Evolutionary conservation across 1,284 basidiomycete genomes (phyloP).

Genomic region (Apiotrichum sp.): DNA sequence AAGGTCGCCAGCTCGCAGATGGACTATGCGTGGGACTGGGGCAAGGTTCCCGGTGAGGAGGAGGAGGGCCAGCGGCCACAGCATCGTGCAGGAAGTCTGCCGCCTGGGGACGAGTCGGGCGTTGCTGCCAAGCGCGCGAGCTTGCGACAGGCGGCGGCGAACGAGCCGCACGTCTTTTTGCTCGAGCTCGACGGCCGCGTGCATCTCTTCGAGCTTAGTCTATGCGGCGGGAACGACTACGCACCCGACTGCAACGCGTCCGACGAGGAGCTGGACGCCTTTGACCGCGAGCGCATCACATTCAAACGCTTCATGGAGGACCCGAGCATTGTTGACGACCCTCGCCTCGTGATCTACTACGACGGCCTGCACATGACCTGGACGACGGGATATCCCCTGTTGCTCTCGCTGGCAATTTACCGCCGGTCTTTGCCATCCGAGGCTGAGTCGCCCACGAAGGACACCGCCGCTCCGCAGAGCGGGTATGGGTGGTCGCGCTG

Average conservation of each 20-base stretch:
- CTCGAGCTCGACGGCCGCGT: constrained; percentile 43
- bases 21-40: constrained; percentile 47
- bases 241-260: constrained; percentile 24
- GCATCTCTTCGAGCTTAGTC: constrained; percentile 52
- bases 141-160: constrained; percentile 46
- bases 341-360: constrained; percentile 50
- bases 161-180: constrained; percentile 49
- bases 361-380: constrained; percentile 50
- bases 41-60: constrained; percentile 21
- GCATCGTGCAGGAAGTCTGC: constrained; percentile 8
- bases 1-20: constrained; percentile 12
- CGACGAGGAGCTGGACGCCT: constrained; percentile 35
- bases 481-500: constrained; percentile 45
- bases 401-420: constrained; percentile 51
- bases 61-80: constrained; percentile 1
- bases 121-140: not conserved
- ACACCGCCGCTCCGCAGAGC: constrained; percentile 16
- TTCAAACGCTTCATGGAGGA: constrained; percentile 52
- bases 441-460: not conserved
- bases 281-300: constrained; percentile 48
- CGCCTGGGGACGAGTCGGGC: not conserved
- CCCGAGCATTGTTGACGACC: constrained; percentile 49
- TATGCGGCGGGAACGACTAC: constrained; percentile 40
- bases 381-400: constrained; percentile 50
- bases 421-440: constrained; percentile 41